These are phyloP conservation scores for Cardamine occulta DNA, from an alignment of 345 rosid species.

Conservation along the genomic window DNA sequence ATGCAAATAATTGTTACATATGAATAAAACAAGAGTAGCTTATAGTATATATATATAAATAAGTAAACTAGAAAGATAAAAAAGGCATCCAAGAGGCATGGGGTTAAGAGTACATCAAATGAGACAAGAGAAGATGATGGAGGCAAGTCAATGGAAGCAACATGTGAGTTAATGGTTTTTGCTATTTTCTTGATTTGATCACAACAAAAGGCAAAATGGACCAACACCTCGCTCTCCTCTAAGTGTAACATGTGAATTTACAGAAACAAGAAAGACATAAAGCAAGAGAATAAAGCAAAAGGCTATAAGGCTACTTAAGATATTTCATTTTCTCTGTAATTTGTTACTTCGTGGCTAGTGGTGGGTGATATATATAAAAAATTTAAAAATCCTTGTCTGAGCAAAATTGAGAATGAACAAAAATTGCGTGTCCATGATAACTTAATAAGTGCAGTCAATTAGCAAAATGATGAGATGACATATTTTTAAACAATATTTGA, in stretches of 20 bases:
- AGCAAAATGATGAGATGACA: slow-evolving; percentile 20
- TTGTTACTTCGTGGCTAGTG: slow-evolving; percentile 23
- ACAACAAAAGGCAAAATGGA: slow-evolving; percentile 32
- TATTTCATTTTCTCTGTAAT: slow-evolving; percentile 10
- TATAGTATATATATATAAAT: neutral
- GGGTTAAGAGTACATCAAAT: slow-evolving; percentile 46
- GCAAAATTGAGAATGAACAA: slow-evolving; percentile 14
- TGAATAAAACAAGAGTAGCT: slow-evolving; percentile 26
- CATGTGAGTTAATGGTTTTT: slow-evolving; percentile 36
- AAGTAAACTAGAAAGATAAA: neutral
- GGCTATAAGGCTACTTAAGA: slow-evolving; percentile 33
- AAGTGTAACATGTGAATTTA: slow-evolving; percentile 44
- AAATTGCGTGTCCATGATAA: slow-evolving; percentile 12
- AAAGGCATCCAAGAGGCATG: slow-evolving; percentile 44
- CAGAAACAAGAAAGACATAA: slow-evolving; percentile 43
- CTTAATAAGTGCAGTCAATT: slow-evolving; percentile 23
- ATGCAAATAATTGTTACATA: slow-evolving; percentile 31
- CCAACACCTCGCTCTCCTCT: slow-evolving; percentile 32
- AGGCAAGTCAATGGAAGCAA: slow-evolving; percentile 45
- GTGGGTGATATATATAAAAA: slow-evolving; percentile 2
- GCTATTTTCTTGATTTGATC: slow-evolving; percentile 31
- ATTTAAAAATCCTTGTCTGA: neutral
- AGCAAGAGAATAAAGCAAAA: slow-evolving; percentile 40
- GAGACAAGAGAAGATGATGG: slow-evolving; percentile 44
- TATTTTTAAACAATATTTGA: neutral